A percentile compares a stretch with the other conserved stretches of the same genome.
phyloP scores from a whole-genome alignment of 1,284 basidiomycete genomes.

The Tilletia setariae region DNA sequence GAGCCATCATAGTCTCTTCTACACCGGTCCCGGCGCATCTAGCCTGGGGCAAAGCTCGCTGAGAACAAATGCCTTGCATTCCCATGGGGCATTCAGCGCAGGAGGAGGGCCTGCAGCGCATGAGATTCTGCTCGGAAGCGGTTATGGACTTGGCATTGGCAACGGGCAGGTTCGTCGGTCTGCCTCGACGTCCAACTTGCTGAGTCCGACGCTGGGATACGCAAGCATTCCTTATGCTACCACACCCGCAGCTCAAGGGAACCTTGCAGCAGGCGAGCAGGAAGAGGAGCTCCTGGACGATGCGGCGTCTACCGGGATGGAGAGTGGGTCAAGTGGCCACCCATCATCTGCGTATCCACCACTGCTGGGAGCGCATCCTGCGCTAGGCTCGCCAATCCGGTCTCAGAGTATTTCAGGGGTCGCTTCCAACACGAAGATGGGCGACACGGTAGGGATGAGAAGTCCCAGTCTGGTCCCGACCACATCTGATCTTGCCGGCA shows the following conservation, averaged over 20 bases:
- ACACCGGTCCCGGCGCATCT: neutral
- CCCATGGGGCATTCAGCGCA: no score
- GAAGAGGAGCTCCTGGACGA: constrained; percentile 14
- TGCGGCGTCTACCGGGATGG: neutral
- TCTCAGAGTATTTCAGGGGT: neutral
- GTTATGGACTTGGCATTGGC: neutral
- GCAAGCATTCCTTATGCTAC: no score
- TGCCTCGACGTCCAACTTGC: constrained; percentile 3
- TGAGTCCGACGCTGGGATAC: neutral
- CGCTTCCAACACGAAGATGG: neutral
- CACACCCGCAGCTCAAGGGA: no score
- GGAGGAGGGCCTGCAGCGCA: neutral
- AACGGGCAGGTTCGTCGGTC: neutral
- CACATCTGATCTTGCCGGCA: neutral
- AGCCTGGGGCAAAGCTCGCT: neutral
- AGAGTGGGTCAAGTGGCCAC: neutral
- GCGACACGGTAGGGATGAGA: neutral
- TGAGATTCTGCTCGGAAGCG: no score
- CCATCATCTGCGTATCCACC: neutral
- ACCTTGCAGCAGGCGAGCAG: neutral
- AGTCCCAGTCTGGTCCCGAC: constrained; percentile 4
- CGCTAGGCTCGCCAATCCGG: constrained; percentile 9
- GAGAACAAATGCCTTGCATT: no score
- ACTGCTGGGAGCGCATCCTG: neutral
- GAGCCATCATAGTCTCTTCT: constrained; percentile 11